These are phyloP conservation scores for Hyphodiscus hymeniophilus DNA, from an alignment of 495 filamentous ascomycete genomes.

Conservation along the genomic window DNA sequence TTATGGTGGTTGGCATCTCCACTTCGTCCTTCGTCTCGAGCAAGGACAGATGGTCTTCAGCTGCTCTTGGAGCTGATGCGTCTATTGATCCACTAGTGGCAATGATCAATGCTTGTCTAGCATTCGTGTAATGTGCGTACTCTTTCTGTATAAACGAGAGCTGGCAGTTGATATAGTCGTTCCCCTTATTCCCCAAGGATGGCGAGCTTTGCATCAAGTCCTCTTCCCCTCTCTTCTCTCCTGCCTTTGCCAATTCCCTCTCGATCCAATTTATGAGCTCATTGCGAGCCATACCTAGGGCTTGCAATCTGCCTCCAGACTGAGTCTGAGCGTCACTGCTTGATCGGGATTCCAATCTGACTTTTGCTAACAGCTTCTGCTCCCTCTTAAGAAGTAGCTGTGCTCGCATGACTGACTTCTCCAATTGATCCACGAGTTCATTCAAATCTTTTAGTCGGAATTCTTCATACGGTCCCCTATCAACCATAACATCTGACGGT, in stretches of 20 bases:
- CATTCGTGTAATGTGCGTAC: constrained; percentile 36
- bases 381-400: constrained; percentile 54
- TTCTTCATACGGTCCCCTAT: not conserved
- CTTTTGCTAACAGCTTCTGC: constrained; percentile 49
- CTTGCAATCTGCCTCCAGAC: constrained; percentile 24
- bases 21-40: not conserved
- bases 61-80: not conserved
- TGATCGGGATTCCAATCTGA: constrained; percentile 31
- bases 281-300: constrained; percentile 45
- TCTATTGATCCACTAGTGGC: not conserved
- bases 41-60: not conserved
- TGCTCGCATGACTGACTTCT: constrained; percentile 55
- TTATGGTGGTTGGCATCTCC: not conserved
- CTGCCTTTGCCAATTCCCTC: constrained; percentile 48
- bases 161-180: constrained; percentile 20
- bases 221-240: constrained; percentile 30
- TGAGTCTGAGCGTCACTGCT: not conserved
- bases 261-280: constrained; percentile 69
- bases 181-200: constrained; percentile 27
- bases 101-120: constrained; percentile 35
- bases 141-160: constrained; percentile 24
- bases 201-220: constrained; percentile 2
- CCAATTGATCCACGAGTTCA: constrained; percentile 50
- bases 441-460: constrained; percentile 31
- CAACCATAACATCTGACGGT: constrained; percentile 35